Percentiles rank a stretch among this genome's conserved stretches.
phyloP scores from a whole-genome alignment of 1,139 yeast genomes.

The Magnusiomyces clavatus region DNA sequence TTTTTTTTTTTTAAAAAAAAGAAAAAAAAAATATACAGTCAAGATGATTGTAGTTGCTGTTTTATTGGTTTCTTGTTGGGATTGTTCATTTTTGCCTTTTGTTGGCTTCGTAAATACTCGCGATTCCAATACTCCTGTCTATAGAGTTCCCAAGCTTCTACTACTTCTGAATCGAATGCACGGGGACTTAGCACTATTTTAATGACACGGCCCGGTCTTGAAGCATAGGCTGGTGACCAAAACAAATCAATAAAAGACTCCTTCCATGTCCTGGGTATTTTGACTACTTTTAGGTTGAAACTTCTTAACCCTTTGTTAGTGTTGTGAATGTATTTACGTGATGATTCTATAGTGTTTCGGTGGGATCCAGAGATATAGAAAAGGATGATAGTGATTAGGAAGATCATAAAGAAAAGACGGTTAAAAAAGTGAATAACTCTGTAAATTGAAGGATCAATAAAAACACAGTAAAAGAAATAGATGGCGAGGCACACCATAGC shows the following conservation, averaged over 20 bases:
- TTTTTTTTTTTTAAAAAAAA: too few relatives aligned
- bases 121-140: conserved; percentile 89
- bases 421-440: conserved; percentile 31
- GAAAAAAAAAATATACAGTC: too few relatives aligned
- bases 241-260: conserved; percentile 33
- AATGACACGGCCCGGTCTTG: conserved; percentile 32
- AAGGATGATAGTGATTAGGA: conserved; percentile 59
- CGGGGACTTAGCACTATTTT: conserved; percentile 76
- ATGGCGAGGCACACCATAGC: conserved; percentile 33
- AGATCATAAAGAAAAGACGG: conserved; percentile 59
- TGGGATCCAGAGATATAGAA: conserved; percentile 89
- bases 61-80: too few relatives aligned
- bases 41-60: too few relatives aligned
- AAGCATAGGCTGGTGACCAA: conserved; percentile 24
- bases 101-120: conserved; percentile 56
- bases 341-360: conserved; percentile 71
- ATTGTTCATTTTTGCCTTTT: too few relatives aligned
- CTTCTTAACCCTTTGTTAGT: conserved; percentile 86
- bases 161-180: conserved; percentile 68
- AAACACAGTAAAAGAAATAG: conserved; percentile 27
- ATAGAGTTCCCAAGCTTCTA: conserved; percentile 94
- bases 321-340: conserved; percentile 66
- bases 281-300: conserved; percentile 69
- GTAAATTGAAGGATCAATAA: conserved; percentile 30
- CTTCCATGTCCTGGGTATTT: conserved; percentile 51